Evolutionary conservation across 139 green algal species (phyloP).

Genomic region (Pycnococcus provasolii): DNA sequence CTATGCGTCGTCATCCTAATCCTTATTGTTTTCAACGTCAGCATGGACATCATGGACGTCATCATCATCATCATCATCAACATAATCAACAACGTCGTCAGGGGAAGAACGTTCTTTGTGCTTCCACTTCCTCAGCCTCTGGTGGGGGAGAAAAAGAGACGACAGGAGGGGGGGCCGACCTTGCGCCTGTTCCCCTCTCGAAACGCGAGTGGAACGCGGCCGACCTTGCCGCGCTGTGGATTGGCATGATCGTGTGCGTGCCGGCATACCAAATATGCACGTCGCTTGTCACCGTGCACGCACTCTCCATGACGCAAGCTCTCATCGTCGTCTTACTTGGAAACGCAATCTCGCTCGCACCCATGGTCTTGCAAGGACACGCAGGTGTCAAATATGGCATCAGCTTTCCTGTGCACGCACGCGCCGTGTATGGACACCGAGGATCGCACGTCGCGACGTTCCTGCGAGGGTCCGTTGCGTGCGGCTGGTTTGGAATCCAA

Average conservation of each 20-base stretch:
- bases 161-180: too few relatives aligned
- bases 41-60: too few relatives aligned
- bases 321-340: constrained; percentile 47
- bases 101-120: too few relatives aligned
- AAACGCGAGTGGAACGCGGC: too few relatives aligned
- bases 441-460: constrained; percentile 56
- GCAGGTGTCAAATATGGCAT: constrained; percentile 54
- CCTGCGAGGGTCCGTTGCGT: constrained; percentile 52
- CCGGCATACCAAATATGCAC: constrained; percentile 38
- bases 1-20: too few relatives aligned
- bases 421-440: constrained; percentile 54
- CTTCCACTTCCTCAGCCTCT: too few relatives aligned
- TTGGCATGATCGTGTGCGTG: constrained; percentile 59
- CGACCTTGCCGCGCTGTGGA: constrained; percentile 57
- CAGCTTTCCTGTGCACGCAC: constrained; percentile 56
- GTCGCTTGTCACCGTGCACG: too few relatives aligned
- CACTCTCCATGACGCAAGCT: constrained; percentile 38
- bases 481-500: constrained; percentile 72
- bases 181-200: too few relatives aligned
- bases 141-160: too few relatives aligned
- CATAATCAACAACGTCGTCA: too few relatives aligned
- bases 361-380: constrained; percentile 59
- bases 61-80: too few relatives aligned
- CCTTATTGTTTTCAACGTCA: too few relatives aligned
- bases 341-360: constrained; percentile 62